Evolutionary conservation across 75 land plant genomes (phyloP).

Genomic region (Pinus tabuliformis): DNA sequence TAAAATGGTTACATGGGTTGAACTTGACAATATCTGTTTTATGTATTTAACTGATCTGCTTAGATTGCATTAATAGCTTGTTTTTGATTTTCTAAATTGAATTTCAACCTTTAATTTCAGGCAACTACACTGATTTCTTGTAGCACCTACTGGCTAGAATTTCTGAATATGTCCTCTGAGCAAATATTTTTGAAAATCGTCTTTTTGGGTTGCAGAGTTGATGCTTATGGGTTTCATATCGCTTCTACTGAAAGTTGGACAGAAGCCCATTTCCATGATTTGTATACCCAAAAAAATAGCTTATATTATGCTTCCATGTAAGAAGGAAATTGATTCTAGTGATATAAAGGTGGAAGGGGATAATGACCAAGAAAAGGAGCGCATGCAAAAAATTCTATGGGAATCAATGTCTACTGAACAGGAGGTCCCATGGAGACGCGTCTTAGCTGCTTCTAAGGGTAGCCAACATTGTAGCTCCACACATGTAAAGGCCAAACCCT

Average conservation of each 20-base stretch:
- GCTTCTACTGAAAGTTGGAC: conserved; percentile 41
- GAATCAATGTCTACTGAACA: conserved; percentile 2
- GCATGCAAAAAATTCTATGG: neutral
- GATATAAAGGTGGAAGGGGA: neutral
- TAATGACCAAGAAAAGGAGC: neutral
- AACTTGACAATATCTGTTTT: no score
- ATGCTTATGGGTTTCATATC: conserved; percentile 69
- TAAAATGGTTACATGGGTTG: neutral
- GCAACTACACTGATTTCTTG: neutral
- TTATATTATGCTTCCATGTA: conserved; percentile 44
- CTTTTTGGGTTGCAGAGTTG: conserved; percentile 29
- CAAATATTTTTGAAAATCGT: neutral
- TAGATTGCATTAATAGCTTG: neutral
- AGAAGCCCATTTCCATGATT: conserved; percentile 31
- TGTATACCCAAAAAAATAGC: conserved; percentile 32
- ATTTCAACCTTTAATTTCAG: neutral
- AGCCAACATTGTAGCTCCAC: neutral
- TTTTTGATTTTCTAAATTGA: neutral
- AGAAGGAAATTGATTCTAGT: neutral
- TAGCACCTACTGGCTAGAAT: neutral
- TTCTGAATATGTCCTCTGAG: neutral
- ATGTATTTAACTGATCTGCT: neutral
- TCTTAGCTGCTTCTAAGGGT: neutral
- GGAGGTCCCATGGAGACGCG: conserved; percentile 3
- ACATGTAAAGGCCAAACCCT: neutral